Evolutionary conservation across 192 early-diverging fungal genomes (phyloP).

Genomic region (Jimgerdemannia lactiflua): DNA sequence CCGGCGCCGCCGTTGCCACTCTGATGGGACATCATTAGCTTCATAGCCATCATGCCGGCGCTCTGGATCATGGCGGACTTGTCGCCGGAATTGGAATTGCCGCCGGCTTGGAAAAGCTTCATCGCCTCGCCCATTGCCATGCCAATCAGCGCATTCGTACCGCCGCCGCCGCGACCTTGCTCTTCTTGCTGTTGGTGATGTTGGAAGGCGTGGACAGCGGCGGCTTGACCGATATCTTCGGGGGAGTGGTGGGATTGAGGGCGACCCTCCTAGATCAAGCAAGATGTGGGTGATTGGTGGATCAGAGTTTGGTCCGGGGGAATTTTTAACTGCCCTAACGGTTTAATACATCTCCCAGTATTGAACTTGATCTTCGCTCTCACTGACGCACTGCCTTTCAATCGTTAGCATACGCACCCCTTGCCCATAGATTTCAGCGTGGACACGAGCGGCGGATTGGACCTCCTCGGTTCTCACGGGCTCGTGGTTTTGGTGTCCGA

Average conservation of each 20-base stretch:
- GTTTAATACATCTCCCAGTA: not conserved
- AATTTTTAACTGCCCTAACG: too few relatives aligned
- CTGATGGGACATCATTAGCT: slow-evolving; percentile 22
- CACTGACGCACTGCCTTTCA: not conserved
- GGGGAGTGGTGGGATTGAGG: slow-evolving; percentile 14
- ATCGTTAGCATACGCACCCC: not conserved
- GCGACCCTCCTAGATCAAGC: slow-evolving; percentile 2
- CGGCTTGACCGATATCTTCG: slow-evolving; percentile 30
- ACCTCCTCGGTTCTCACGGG: slow-evolving; percentile 11
- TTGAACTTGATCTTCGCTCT: not conserved
- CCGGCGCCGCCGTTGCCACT: not conserved
- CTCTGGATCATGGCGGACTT: slow-evolving; percentile 24
- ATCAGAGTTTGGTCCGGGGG: not conserved
- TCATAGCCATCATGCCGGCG: slow-evolving; percentile 34
- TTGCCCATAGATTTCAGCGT: slow-evolving; percentile 30
- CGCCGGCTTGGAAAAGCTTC: slow-evolving; percentile 23
- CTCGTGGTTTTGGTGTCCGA: not conserved
- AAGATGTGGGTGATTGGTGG: not conserved
- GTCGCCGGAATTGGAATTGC: slow-evolving; percentile 1
- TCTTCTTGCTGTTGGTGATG: slow-evolving; percentile 19
- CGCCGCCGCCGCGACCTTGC: slow-evolving; percentile 8
- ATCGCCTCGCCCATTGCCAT: slow-evolving; percentile 37
- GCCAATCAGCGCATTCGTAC: slow-evolving; percentile 19
- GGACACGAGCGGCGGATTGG: slow-evolving; percentile 16
- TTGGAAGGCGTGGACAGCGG: slow-evolving; percentile 36